These are phyloP conservation scores for Malassezia globosa DNA, from an alignment of 1,284 basidiomycete species.

Conservation along the genomic window DNA sequence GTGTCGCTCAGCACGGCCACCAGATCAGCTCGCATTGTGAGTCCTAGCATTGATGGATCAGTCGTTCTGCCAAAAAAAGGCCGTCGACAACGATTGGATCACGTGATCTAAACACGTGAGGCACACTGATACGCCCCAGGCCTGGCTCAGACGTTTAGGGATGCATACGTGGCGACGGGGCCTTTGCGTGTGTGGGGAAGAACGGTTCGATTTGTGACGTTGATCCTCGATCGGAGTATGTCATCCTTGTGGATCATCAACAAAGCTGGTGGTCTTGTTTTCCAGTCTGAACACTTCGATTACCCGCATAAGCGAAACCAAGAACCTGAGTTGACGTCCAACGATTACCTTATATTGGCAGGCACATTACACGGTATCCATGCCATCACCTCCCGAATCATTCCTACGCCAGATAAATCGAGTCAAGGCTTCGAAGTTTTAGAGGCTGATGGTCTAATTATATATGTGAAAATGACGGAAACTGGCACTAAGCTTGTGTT, in stretches of 20 bases:
- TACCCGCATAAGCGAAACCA: constrained; percentile 21
- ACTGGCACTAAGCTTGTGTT: constrained; percentile 99
- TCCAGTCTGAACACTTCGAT: constrained; percentile 65
- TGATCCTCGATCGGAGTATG: constrained; percentile 18
- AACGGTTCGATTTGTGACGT: too few relatives aligned
- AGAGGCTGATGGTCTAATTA: constrained; percentile 84
- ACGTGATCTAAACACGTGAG: not conserved
- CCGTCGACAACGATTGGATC: not conserved
- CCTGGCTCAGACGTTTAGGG: too few relatives aligned
- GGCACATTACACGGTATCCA: constrained; percentile 96
- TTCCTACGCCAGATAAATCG: constrained; percentile 54
- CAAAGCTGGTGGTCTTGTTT: constrained; percentile 93
- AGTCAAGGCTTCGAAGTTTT: constrained; percentile 79
- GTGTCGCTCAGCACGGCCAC: constrained; percentile 41
- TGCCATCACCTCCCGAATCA: constrained; percentile 84
- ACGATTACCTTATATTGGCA: constrained; percentile 91
- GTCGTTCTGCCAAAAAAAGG: not conserved
- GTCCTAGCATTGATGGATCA: too few relatives aligned
- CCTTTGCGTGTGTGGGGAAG: too few relatives aligned
- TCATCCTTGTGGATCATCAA: constrained; percentile 79
- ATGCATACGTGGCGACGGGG: too few relatives aligned
- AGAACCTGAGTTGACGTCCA: constrained; percentile 57
- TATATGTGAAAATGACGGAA: constrained; percentile 75
- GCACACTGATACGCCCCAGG: not conserved
- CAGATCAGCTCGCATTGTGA: constrained; percentile 36